These are phyloP conservation scores for Cadophora gregata DNA, from an alignment of 2,329 filamentous ascomycete species.

Conservation along the genomic window DNA sequence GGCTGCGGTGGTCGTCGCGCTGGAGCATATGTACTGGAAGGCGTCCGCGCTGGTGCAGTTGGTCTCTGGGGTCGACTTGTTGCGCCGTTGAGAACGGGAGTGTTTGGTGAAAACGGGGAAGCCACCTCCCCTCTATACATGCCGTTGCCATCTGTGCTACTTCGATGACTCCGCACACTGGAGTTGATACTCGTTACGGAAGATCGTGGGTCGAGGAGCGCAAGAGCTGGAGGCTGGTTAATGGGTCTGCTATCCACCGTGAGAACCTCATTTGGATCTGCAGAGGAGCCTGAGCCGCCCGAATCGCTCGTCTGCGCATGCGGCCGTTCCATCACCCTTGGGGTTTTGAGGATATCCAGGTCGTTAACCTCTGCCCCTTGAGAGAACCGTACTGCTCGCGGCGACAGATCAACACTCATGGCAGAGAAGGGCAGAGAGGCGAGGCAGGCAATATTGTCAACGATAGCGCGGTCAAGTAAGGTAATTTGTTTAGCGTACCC, in stretches of 20 bases:
- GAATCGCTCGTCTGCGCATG: constrained; percentile 49
- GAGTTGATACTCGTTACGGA: constrained; percentile 40
- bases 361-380: constrained; percentile 55
- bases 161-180: constrained; percentile 49
- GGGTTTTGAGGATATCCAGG: constrained; percentile 50
- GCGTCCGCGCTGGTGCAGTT: constrained; percentile 71
- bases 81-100: constrained; percentile 51
- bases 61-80: constrained; percentile 68
- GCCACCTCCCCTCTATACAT: constrained; percentile 31
- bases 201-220: constrained; percentile 37
- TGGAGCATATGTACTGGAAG: constrained; percentile 80
- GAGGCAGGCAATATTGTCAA: constrained; percentile 23
- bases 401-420: constrained; percentile 54
- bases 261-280: constrained; percentile 41
- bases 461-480: constrained; percentile 27
- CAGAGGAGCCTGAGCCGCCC: constrained; percentile 55
- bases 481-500: constrained; percentile 28
- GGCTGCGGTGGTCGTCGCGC: constrained; percentile 58
- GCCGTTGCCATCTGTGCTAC: constrained; percentile 47
- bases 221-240: constrained; percentile 34
- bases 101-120: constrained; percentile 34
- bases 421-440: constrained; percentile 8
- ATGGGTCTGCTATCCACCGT: constrained; percentile 28
- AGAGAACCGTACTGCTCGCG: constrained; percentile 61
- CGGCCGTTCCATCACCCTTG: constrained; percentile 43